Conservation (phyloP, 305 asterid species). For the Solanum hybrid region DNA sequence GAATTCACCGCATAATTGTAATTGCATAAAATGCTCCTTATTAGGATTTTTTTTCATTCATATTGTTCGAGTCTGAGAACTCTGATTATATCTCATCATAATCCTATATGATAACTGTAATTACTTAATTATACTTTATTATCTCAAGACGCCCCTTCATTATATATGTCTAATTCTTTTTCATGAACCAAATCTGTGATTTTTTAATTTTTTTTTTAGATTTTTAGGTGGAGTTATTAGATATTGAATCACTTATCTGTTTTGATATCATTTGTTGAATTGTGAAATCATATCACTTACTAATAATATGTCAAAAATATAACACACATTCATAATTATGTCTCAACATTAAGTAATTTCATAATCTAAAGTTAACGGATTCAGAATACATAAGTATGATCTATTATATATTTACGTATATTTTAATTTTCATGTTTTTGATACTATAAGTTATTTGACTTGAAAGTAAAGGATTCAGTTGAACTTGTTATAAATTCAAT, state of each 20-base stretch:
- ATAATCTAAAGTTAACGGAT: background rate
- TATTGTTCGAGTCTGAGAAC: rapidly evolving
- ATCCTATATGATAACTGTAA: background rate
- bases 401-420: background rate
- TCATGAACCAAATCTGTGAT: background rate
- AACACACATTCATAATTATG: background rate
- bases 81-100: background rate
- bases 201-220: background rate
- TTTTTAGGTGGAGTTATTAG: background rate
- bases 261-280: background rate
- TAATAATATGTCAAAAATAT: background rate
- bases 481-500: background rate
- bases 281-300: background rate
- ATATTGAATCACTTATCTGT: background rate
- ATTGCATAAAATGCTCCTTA: background rate
- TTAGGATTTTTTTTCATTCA: background rate
- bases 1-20: background rate
- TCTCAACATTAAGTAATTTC: background rate
- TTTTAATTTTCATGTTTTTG: background rate
- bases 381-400: background rate
- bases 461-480: background rate
- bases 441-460: background rate
- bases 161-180: background rate
- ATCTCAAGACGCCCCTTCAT: background rate
- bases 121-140: background rate